phyloP scores from a whole-genome alignment of 179 eudicot species.

The Actinidia polygama region DNA sequence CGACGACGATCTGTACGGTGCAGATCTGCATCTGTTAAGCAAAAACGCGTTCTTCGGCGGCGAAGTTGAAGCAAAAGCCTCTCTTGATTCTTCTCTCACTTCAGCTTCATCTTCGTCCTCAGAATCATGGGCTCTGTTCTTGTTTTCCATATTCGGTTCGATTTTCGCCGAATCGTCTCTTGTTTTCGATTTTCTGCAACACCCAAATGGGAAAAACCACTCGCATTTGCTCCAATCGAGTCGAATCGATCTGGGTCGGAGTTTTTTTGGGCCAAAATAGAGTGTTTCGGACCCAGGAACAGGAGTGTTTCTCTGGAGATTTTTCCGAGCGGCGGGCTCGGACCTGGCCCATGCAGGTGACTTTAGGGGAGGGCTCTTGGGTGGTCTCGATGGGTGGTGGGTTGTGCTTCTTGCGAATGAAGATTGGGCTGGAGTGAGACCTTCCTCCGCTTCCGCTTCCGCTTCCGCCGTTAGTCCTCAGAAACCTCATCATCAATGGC shows the following conservation, averaged over 20 bases:
- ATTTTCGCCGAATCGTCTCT: constrained; percentile 32
- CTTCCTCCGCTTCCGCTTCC: constrained; percentile 41
- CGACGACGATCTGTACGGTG: constrained; percentile 73
- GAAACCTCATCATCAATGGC: constrained; percentile 66
- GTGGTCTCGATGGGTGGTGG: constrained; percentile 17
- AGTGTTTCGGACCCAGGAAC: too few species aligned
- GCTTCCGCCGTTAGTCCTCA: constrained; percentile 51
- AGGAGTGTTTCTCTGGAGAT: constrained; percentile 14
- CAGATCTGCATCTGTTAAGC: constrained; percentile 71
- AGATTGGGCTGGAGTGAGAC: constrained; percentile 52
- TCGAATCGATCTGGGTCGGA: constrained; percentile 20
- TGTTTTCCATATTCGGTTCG: constrained; percentile 14
- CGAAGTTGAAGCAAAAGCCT: constrained; percentile 23
- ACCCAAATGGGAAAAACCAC: constrained; percentile 37
- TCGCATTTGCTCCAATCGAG: constrained; percentile 38
- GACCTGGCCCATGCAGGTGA: constrained; percentile 88
- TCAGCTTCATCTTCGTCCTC: constrained; percentile 4
- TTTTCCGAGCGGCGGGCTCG: constrained; percentile 56
- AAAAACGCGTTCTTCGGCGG: constrained; percentile 70
- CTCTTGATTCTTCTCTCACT: constrained; percentile 3
- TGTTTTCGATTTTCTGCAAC: constrained; percentile 34
- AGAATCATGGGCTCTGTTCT: not conserved
- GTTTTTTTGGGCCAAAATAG: constrained; percentile 10
- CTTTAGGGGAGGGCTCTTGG: constrained; percentile 85
- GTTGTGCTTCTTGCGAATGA: constrained; percentile 40